phyloP scores from a whole-genome alignment of 2,329 filamentous ascomycete species.

The Aureobasidium subglaciale region DNA sequence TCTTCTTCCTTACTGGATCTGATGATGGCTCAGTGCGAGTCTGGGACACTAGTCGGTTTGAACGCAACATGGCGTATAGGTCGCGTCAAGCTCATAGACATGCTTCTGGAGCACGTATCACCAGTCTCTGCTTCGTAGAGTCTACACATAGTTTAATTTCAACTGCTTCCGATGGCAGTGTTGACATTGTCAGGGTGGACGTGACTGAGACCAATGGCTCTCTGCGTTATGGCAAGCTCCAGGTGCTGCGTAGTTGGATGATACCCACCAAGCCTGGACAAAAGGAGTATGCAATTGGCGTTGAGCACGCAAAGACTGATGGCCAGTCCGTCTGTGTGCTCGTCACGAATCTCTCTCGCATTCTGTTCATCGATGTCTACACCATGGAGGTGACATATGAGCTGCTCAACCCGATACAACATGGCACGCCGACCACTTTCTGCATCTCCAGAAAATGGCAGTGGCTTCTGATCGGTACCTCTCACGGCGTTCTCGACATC shows the following conservation, averaged over 20 bases:
- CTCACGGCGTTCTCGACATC: slow-evolving; percentile 83
- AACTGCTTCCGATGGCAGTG: slow-evolving; percentile 80
- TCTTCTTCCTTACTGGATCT: slow-evolving; percentile 89
- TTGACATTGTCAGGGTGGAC: slow-evolving; percentile 83
- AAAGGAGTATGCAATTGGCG: slow-evolving; percentile 74
- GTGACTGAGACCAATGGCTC: slow-evolving; percentile 47
- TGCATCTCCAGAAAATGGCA: slow-evolving; percentile 78
- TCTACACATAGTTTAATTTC: slow-evolving; percentile 90
- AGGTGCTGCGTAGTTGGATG: slow-evolving; percentile 70
- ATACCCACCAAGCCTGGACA: slow-evolving; percentile 38
- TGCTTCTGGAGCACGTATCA: slow-evolving; percentile 61
- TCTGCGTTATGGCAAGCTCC: slow-evolving; percentile 68
- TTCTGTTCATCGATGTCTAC: slow-evolving; percentile 78
- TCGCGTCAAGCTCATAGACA: slow-evolving; percentile 82
- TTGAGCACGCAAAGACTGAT: slow-evolving; percentile 83
- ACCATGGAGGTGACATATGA: slow-evolving; percentile 77
- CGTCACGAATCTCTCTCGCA: slow-evolving; percentile 76
- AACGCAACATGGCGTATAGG: slow-evolving; percentile 82
- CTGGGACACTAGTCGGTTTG: slow-evolving; percentile 85
- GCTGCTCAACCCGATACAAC: slow-evolving; percentile 80
- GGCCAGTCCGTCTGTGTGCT: slow-evolving; percentile 74
- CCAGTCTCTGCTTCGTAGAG: slow-evolving; percentile 83
- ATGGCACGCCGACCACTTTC: slow-evolving; percentile 87
- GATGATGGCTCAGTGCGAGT: slow-evolving; percentile 87
- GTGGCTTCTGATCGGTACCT: slow-evolving; percentile 87